phyloP scores from a whole-genome alignment of 2,329 filamentous ascomycete species.

The Gremmenia infestans region DNA sequence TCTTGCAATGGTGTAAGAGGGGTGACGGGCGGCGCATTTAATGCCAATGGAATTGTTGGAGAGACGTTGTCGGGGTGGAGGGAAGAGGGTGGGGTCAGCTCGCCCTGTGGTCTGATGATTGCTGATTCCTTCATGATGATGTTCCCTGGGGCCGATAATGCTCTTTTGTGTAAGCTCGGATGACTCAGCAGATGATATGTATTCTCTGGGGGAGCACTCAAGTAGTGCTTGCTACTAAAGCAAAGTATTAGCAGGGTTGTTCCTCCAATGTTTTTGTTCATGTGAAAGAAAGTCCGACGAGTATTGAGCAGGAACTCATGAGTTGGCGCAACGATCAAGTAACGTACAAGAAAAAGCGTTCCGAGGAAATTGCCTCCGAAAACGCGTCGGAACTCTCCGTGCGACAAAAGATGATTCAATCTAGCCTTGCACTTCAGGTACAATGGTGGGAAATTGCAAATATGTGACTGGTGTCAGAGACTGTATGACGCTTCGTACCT shows the following conservation, averaged over 20 bases:
- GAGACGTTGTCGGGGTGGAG: constrained; percentile 23
- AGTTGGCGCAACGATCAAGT: too few species aligned
- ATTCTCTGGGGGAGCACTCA: constrained; percentile 4
- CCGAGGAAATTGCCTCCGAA: too few species aligned
- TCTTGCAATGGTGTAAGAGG: constrained; percentile 10
- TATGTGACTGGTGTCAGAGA: background rate
- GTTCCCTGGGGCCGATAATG: constrained; percentile 22
- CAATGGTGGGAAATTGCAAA: background rate
- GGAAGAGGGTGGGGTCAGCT: constrained; percentile 28
- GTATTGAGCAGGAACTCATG: too few species aligned
- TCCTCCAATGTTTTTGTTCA: background rate
- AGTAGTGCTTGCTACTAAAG: background rate
- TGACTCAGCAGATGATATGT: background rate
- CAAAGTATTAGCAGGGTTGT: background rate
- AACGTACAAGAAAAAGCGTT: too few species aligned
- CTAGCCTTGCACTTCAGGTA: background rate
- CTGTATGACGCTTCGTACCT: background rate
- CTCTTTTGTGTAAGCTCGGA: background rate
- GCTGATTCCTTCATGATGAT: constrained; percentile 10
- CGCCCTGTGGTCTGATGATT: constrained; percentile 14
- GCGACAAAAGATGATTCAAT: too few species aligned
- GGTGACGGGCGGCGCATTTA: constrained; percentile 20
- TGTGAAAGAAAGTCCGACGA: background rate
- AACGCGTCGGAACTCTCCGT: too few species aligned
- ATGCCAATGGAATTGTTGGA: constrained; percentile 13